These are phyloP conservation scores for Raffaelea ambrosiae DNA, from an alignment of 2,329 filamentous ascomycete species.

Conservation along the genomic window DNA sequence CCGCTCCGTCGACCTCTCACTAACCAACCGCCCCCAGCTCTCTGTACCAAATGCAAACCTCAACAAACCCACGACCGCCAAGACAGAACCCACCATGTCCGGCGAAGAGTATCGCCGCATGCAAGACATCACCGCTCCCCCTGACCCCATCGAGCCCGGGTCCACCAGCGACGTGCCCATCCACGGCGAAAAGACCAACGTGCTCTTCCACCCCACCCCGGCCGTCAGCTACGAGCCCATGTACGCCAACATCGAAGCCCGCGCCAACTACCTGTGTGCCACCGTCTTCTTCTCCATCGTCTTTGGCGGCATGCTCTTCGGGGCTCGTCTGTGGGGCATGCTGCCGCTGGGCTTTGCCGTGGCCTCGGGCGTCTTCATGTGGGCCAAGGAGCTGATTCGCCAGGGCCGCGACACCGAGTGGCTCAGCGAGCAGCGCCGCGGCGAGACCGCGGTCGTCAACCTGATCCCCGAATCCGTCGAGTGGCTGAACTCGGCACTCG, in stretches of 20 bases:
- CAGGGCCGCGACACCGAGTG: slow-evolving; percentile 80
- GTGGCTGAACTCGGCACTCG: slow-evolving; percentile 89
- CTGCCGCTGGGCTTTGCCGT: slow-evolving; percentile 66
- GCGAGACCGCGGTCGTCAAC: slow-evolving; percentile 78
- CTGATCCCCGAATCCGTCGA: slow-evolving; percentile 87
- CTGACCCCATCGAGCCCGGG: slow-evolving; percentile 73
- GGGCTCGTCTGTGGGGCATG: slow-evolving; percentile 67
- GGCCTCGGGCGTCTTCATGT: slow-evolving; percentile 72
- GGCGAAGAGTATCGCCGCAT: slow-evolving; percentile 73
- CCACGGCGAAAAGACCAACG: slow-evolving; percentile 91
- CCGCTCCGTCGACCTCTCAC: too few species aligned
- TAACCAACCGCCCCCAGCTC: slow-evolving; percentile 47
- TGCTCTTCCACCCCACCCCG: slow-evolving; percentile 91
- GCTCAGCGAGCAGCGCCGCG: slow-evolving; percentile 77
- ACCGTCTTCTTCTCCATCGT: slow-evolving; percentile 67
- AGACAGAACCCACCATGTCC: slow-evolving; percentile 62
- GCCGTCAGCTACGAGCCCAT: slow-evolving; percentile 85
- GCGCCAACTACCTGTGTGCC: slow-evolving; percentile 60
- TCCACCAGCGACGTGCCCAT: slow-evolving; percentile 91
- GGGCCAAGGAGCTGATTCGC: slow-evolving; percentile 79
- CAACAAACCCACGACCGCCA: slow-evolving; percentile 62
- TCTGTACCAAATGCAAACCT: slow-evolving; percentile 88
- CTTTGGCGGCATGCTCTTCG: slow-evolving; percentile 70
- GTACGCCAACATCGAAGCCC: slow-evolving; percentile 66
- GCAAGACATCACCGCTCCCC: slow-evolving; percentile 85